Percentiles rank a stretch among this genome's conserved stretches.
Conservation (phyloP, 2,329 filamentous ascomycete species). For the Claviceps monticola region DNA sequence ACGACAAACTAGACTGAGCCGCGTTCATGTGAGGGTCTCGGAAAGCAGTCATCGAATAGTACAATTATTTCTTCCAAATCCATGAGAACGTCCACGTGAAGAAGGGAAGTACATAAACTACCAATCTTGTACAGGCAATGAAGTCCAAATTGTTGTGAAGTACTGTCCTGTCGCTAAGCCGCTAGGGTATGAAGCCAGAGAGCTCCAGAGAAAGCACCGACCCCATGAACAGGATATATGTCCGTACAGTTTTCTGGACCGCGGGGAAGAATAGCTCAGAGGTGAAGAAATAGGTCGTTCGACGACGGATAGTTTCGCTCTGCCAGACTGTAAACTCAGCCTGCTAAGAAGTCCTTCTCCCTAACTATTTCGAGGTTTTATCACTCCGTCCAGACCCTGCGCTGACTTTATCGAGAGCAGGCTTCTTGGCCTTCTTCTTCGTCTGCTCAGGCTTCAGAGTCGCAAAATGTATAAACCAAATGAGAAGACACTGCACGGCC, state of each 20-base stretch:
- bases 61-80: not conserved
- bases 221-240: no score
- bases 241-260: no score
- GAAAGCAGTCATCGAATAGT: not conserved
- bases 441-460: slow-evolving; percentile 48
- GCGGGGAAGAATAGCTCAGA: no score
- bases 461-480: slow-evolving; percentile 46
- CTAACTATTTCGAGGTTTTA: not conserved
- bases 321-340: not conserved
- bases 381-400: not conserved
- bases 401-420: not conserved
- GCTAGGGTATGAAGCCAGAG: no score
- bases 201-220: no score
- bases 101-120: not conserved
- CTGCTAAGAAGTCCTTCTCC: not conserved
- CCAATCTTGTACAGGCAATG: no score
- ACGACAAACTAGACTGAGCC: not conserved
- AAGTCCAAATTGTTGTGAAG: no score
- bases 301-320: no score
- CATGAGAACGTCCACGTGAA: not conserved
- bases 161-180: no score
- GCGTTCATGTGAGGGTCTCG: not conserved
- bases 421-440: slow-evolving; percentile 28
- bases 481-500: slow-evolving; percentile 29
- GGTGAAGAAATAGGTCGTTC: no score